Conservation (phyloP, 768 basidiomycete species). For the Naganishia randhawae region DNA sequence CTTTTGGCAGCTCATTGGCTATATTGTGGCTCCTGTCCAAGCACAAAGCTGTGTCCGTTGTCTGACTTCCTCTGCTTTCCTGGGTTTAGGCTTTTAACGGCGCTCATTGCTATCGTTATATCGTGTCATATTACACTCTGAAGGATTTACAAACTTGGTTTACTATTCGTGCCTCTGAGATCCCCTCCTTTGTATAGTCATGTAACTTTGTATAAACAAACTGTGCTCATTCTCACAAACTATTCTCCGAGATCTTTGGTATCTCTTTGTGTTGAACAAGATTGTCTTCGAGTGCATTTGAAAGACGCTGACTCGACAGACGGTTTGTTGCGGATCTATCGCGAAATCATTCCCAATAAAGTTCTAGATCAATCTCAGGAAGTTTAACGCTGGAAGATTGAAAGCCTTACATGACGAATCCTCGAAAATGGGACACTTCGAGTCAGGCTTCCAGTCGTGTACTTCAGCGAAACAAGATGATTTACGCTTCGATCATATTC, state of each 20-base stretch:
- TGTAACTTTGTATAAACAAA: background rate
- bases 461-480: constrained; percentile 8
- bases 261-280: background rate
- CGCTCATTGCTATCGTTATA: too few relatives aligned
- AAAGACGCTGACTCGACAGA: constrained; percentile 9
- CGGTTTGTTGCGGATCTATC: constrained; percentile 5
- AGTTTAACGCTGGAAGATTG: background rate
- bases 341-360: background rate
- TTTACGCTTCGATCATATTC: background rate
- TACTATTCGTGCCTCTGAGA: background rate
- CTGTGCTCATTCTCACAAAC: background rate
- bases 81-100: too few relatives aligned
- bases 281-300: background rate
- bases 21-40: background rate
- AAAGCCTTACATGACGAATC: constrained; percentile 6
- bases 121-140: background rate
- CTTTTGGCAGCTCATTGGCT: background rate
- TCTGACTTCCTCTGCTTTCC: too few relatives aligned
- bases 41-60: background rate
- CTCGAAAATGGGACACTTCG: background rate
- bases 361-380: background rate
- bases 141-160: too few relatives aligned
- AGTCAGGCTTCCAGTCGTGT: background rate
- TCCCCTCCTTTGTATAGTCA: background rate
- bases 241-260: background rate